Percentiles rank a stretch among this genome's conserved stretches.
Evolutionary conservation across 306 rosid species (phyloP).

Genomic region (Trichosanthes cucumerina): DNA sequence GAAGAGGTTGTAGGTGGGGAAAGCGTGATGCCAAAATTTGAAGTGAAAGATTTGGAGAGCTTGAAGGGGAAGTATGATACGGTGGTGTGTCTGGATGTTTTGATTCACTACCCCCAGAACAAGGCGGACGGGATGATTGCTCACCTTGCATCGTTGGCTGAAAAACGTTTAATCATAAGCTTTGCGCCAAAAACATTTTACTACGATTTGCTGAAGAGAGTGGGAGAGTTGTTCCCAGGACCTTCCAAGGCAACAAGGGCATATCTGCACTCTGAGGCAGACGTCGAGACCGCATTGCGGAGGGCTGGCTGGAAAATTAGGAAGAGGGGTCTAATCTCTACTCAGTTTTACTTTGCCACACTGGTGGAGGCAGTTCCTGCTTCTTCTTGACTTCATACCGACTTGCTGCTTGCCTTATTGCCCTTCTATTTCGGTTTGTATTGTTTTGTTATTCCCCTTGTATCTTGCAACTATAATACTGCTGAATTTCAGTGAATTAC

Average conservation of each 20-base stretch:
- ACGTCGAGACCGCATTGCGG: conserved; percentile 64
- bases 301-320: conserved; percentile 81
- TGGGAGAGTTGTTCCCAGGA: conserved; percentile 94
- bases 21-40: conserved; percentile 48
- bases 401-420: neutral
- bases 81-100: conserved; percentile 73
- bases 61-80: conserved; percentile 71
- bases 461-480: too few species aligned
- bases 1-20: conserved; percentile 30
- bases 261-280: conserved; percentile 84
- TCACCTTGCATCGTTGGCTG: conserved; percentile 81
- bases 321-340: conserved; percentile 64
- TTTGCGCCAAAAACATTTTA: conserved; percentile 90
- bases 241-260: conserved; percentile 97
- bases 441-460: too few species aligned
- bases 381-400: conserved; percentile 24
- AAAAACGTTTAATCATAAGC: conserved; percentile 66
- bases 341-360: conserved; percentile 86
- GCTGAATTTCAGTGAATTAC: too few species aligned
- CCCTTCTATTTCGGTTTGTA: neutral
- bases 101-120: conserved; percentile 84
- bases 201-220: conserved; percentile 68
- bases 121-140: conserved; percentile 90
- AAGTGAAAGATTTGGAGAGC: conserved; percentile 82
- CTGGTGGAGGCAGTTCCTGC: conserved; percentile 90